phyloP scores from a whole-genome alignment of 169 alveolate species.

The Sarcocystis neurona region DNA sequence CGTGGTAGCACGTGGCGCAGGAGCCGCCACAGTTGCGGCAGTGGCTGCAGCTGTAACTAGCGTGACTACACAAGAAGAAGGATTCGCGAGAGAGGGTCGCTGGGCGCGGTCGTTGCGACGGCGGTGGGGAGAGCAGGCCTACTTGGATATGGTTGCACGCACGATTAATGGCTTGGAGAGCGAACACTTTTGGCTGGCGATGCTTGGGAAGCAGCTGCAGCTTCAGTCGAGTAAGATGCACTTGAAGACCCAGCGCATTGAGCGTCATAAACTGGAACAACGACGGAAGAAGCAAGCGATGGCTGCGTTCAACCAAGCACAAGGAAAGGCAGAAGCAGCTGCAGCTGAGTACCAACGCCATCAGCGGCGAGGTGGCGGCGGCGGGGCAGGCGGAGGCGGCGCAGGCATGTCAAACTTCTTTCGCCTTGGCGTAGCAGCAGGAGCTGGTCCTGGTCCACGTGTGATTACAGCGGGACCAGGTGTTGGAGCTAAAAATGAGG shows the following conservation, averaged over 20 bases:
- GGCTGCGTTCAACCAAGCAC: neutral
- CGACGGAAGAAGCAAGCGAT: slow-evolving; percentile 13
- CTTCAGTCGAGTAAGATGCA: neutral
- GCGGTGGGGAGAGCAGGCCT: slow-evolving; percentile 3
- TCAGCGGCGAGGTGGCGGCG: no score
- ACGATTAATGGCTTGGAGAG: neutral
- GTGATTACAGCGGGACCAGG: no score
- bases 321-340: no score
- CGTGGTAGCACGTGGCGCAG: no score
- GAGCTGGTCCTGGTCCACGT: no score
- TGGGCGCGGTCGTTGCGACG: neutral
- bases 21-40: no score
- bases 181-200: neutral
- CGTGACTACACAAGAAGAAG: no score
- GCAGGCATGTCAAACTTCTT: no score
- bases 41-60: no score
- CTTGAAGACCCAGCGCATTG: slow-evolving; percentile 22
- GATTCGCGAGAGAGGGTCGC: neutral
- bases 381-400: no score
- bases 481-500: neutral
- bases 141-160: neutral
- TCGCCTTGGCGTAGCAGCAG: no score
- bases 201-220: slow-evolving; percentile 8
- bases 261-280: slow-evolving; percentile 4
- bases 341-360: no score